Evolutionary conservation across 1,139 yeast species (phyloP), one percentile per base, ranked within the genome.

Genomic region (Zygosaccharomyces sapae): DNA sequence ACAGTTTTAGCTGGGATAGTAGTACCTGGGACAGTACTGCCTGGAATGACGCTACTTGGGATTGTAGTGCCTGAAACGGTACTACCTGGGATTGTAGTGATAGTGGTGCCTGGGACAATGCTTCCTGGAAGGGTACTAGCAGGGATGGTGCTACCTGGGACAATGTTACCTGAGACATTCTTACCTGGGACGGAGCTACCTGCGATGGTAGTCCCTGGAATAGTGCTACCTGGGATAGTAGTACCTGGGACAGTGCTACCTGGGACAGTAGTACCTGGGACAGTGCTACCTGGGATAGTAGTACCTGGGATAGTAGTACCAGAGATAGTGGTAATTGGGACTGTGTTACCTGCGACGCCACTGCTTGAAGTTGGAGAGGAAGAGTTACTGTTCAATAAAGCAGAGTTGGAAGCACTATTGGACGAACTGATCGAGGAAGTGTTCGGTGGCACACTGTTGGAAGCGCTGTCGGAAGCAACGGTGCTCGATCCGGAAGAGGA

Each of bases 171-270:
- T 4, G 43, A 24, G 33, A 24, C 37, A 9, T 20, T 10, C n/a
- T 42, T 45, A 16, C 43, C 33, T 2, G 43, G 37, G 19, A 29
- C 29, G 8, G 20, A 36, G n/a, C 45, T 41, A 20, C 33, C n/a
- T 20, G 34, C 31, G 1, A 33, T 37, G 3, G 33, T 30, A n/a
- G n/a, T n/a, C n/a, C n/a, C n/a, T n/a, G n/a, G n/a, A n/a, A n/a
- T n/a, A 7, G 45, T 35, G 9, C 40, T 42, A 10, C n/a, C n/a
- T 20, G 35, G 29, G 2, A 33, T 37, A 2, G 33, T 31, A 16
- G 16, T 16, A 2, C 16, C 16, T 16, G 16, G 16, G 2, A 16
- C 2, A 8, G 45, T 35, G 9, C 40, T 43, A 10, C 16, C 16
- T 16, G 16, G 16, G 16, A 16, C 2, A 16, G 16, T 16, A 16